Conservation (phyloP, 2,329 filamentous ascomycete species). For the Cephalotrichum gorgonifer region DNA sequence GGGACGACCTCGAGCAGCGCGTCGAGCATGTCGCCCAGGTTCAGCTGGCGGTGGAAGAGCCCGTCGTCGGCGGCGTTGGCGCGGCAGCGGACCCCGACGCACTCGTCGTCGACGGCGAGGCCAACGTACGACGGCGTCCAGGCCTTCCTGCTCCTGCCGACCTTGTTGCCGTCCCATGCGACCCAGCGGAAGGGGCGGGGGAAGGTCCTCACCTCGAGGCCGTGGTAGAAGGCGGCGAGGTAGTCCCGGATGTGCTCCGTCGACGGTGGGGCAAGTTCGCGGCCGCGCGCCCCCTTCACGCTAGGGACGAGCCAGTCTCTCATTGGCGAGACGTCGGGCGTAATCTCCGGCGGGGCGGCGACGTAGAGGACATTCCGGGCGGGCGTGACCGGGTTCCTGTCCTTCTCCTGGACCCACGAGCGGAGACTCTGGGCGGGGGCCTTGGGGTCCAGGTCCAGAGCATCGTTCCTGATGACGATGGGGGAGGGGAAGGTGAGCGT, state of each 20-base stretch:
- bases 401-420: constrained; percentile 33
- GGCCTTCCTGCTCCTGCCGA: constrained; percentile 8
- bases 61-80: constrained; percentile 28
- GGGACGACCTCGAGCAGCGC: constrained; percentile 42
- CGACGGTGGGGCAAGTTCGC: constrained; percentile 11
- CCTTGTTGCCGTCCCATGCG: constrained; percentile 28
- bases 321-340: constrained; percentile 7
- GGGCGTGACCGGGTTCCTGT: constrained; percentile 37
- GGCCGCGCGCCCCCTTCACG: background rate
- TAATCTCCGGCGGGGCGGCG: constrained; percentile 30
- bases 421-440: constrained; percentile 39
- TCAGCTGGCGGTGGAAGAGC: constrained; percentile 38
- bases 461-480: constrained; percentile 48
- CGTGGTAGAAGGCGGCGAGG: constrained; percentile 39
- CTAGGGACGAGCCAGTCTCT: background rate
- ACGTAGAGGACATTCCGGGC: constrained; percentile 43
- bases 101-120: constrained; percentile 23
- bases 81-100: constrained; percentile 41
- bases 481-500: constrained; percentile 42
- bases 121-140: constrained; percentile 27
- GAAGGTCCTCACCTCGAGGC: constrained; percentile 36
- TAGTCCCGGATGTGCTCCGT: constrained; percentile 23
- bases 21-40: constrained; percentile 52
- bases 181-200: constrained; percentile 30
- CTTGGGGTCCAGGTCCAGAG: constrained; percentile 41